Conservation (phyloP, 208 protist species). For the Acanthamoeba quina region DNA sequence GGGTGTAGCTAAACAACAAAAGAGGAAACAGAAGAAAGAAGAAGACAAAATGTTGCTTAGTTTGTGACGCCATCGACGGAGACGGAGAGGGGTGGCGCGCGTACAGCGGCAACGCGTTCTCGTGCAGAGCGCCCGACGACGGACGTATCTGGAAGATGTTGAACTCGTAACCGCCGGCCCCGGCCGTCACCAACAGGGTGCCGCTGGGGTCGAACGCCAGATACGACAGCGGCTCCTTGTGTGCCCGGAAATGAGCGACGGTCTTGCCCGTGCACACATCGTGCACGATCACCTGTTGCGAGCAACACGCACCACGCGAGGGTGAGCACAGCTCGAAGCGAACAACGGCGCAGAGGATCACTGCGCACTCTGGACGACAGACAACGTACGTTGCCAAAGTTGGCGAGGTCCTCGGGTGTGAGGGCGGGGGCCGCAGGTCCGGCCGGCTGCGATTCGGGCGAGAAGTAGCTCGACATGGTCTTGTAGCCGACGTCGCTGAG, state of each 20-base stretch:
- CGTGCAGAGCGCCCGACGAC: background rate
- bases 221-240: conserved; percentile 42
- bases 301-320: background rate
- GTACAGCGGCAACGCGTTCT: conserved; percentile 13
- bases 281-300: conserved; percentile 38
- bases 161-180: conserved; percentile 43
- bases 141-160: conserved; percentile 70
- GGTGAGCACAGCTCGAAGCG: background rate
- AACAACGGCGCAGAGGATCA: background rate
- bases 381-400: conserved; percentile 47
- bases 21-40: background rate
- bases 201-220: conserved; percentile 64
- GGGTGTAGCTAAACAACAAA: background rate
- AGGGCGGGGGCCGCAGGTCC: background rate
- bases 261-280: conserved; percentile 61
- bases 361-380: background rate
- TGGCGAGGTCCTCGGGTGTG: conserved; percentile 14
- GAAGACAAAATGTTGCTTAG: background rate
- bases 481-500: conserved; percentile 55
- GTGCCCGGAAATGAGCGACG: conserved; percentile 58
- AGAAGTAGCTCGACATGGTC: conserved; percentile 60
- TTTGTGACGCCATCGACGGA: background rate
- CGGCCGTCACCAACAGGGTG: conserved; percentile 61
- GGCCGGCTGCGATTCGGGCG: conserved; percentile 1
- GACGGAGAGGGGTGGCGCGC: background rate